These are phyloP conservation scores for Clarireedia sp. DNA, from an alignment of 2,329 filamentous ascomycete genomes.

Conservation along the genomic window DNA sequence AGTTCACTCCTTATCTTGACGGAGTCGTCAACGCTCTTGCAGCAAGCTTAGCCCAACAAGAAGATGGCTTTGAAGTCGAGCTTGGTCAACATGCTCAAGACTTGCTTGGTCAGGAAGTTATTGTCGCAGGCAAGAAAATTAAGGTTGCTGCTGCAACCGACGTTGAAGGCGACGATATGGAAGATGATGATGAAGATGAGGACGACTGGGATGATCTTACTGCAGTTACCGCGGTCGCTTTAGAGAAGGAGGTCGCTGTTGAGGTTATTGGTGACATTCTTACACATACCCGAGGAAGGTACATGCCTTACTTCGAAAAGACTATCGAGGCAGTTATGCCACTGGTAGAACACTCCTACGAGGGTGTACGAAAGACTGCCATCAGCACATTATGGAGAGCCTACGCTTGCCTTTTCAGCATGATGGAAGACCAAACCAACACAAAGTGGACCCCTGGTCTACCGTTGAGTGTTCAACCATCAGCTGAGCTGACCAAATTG, in stretches of 20 bases:
- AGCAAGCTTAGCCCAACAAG: constrained; percentile 80
- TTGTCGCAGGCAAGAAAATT: constrained; percentile 75
- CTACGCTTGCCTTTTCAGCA: constrained; percentile 82
- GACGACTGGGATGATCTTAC: constrained; percentile 79
- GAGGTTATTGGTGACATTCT: constrained; percentile 93
- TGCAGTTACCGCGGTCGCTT: constrained; percentile 78
- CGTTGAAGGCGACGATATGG: constrained; percentile 52
- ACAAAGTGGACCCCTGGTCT: constrained; percentile 86
- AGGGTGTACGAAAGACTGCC: constrained; percentile 87
- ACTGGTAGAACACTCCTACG: constrained; percentile 81
- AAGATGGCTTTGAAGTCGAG: constrained; percentile 70
- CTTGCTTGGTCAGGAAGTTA: constrained; percentile 67
- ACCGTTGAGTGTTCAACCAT: constrained; percentile 72
- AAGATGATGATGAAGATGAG: constrained; percentile 65
- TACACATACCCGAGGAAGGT: constrained; percentile 72
- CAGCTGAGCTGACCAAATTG: constrained; percentile 72
- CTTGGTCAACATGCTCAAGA: constrained; percentile 67
- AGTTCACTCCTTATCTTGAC: constrained; percentile 70
- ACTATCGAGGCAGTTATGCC: constrained; percentile 74
- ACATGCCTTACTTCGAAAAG: constrained; percentile 80
- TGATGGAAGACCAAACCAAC: constrained; percentile 70
- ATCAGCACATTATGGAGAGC: constrained; percentile 88
- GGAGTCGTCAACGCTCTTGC: constrained; percentile 76
- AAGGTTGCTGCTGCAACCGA: constrained; percentile 63
- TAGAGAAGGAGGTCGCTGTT: constrained; percentile 95